phyloP scores from a whole-genome alignment of 768 basidiomycete genomes.

The Pisolithus tinctorius region DNA sequence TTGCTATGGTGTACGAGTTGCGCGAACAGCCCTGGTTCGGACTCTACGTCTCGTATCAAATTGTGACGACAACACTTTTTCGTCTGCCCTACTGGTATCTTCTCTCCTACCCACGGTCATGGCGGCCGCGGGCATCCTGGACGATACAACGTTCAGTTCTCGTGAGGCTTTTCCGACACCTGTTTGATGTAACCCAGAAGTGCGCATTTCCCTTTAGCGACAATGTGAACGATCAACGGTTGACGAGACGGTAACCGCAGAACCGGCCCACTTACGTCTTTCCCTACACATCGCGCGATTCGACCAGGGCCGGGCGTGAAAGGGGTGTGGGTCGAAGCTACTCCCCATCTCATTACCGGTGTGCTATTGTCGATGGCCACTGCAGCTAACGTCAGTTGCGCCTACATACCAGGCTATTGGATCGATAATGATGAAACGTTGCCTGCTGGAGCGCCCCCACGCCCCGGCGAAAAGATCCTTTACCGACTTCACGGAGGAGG shows the following conservation, averaged over 20 bases:
- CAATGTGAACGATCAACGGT: neutral
- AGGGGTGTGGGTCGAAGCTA: slow-evolving; percentile 30
- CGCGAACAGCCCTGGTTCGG: slow-evolving; percentile 5
- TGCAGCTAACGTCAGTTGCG: slow-evolving; percentile 20
- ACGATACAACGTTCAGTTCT: slow-evolving; percentile 16
- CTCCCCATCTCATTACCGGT: slow-evolving; percentile 19
- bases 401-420: slow-evolving; percentile 33
- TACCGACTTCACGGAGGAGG: slow-evolving; percentile 28
- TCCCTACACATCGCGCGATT: slow-evolving; percentile 17
- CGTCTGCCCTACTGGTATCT: slow-evolving; percentile 21
- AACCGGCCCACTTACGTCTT: slow-evolving; percentile 12
- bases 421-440: slow-evolving; percentile 10
- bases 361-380: slow-evolving; percentile 23
- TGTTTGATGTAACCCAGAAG: slow-evolving; percentile 14
- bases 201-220: slow-evolving; percentile 3
- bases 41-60: slow-evolving; percentile 17
- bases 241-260: slow-evolving; percentile 2
- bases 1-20: slow-evolving; percentile 1
- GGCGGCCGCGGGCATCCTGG: slow-evolving; percentile 21
- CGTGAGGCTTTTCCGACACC: slow-evolving; percentile 14
- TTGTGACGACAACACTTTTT: slow-evolving; percentile 13
- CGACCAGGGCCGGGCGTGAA: slow-evolving; percentile 16
- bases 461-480: slow-evolving; percentile 27
- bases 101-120: slow-evolving; percentile 11
- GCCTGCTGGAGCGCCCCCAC: slow-evolving; percentile 14